A percentile compares a stretch with the other conserved stretches of the same genome.
Conservation (phyloP, 2,329 filamentous ascomycete genomes). For the Fusarium praegraminearum region DNA sequence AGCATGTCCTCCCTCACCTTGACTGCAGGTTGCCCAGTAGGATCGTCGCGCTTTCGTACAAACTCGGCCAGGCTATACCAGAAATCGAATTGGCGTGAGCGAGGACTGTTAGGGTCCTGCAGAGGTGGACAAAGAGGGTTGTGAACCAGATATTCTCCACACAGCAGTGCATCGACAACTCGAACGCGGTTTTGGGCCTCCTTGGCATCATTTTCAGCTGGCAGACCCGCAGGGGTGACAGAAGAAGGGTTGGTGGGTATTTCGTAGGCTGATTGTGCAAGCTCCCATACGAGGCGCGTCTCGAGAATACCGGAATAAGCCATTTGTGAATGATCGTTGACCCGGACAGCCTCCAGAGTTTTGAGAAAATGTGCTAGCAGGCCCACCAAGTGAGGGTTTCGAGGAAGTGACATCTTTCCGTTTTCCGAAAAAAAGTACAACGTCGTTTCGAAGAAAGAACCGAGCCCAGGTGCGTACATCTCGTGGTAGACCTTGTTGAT, state of each 20-base stretch:
- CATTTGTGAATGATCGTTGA: slow-evolving; percentile 65
- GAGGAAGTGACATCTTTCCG: slow-evolving; percentile 60
- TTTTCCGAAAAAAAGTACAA: slow-evolving; percentile 76
- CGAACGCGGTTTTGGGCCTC: slow-evolving; percentile 78
- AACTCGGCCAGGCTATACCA: slow-evolving; percentile 83
- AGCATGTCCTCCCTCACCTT: slow-evolving; percentile 75
- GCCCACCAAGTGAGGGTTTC: slow-evolving; percentile 70
- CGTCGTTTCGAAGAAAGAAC: slow-evolving; percentile 81
- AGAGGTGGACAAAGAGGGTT: slow-evolving; percentile 68
- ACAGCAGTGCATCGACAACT: slow-evolving; percentile 81
- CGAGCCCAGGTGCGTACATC: slow-evolving; percentile 80
- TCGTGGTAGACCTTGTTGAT: slow-evolving; percentile 78
- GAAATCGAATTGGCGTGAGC: slow-evolving; percentile 77
- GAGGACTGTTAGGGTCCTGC: slow-evolving; percentile 64
- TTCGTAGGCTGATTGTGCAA: slow-evolving; percentile 64
- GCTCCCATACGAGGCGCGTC: slow-evolving; percentile 69
- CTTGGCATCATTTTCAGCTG: slow-evolving; percentile 68
- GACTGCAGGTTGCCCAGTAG: slow-evolving; percentile 57
- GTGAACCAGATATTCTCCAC: slow-evolving; percentile 71
- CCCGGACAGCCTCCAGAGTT: slow-evolving; percentile 62
- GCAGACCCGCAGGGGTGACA: slow-evolving; percentile 53
- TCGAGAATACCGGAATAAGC: slow-evolving; percentile 67
- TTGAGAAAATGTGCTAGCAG: slow-evolving; percentile 75
- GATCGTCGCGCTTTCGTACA: slow-evolving; percentile 69
- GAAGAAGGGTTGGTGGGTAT: slow-evolving; percentile 51